phyloP scores from a whole-genome alignment of 2,329 filamentous ascomycete genomes.

The Hymenoscyphus fructigenus region DNA sequence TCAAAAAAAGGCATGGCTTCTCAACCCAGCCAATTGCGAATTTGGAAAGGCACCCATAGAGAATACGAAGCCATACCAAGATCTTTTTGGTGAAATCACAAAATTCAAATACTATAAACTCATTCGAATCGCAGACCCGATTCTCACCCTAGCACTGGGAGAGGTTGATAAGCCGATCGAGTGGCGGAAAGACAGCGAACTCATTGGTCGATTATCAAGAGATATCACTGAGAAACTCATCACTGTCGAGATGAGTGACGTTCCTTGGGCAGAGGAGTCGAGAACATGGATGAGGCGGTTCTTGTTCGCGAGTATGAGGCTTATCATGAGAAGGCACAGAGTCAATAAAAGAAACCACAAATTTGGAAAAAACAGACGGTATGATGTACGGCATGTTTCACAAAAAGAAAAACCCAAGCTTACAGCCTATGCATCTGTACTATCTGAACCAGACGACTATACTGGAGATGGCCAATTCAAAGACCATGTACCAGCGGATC shows the following conservation, averaged over 20 bases:
- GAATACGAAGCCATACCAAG: background rate
- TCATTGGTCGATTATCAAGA: background rate
- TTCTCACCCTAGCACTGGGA: background rate
- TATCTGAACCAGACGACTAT: background rate
- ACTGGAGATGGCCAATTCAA: background rate
- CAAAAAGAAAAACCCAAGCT: background rate
- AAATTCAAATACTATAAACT: background rate
- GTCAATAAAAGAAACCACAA: background rate
- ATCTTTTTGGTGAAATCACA: background rate
- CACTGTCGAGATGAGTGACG: background rate
- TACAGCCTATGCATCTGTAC: background rate
- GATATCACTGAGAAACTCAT: background rate
- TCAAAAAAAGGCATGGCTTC: background rate
- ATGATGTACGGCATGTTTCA: background rate
- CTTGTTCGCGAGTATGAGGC: background rate
- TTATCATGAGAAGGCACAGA: background rate
- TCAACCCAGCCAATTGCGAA: background rate
- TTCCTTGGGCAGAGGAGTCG: background rate
- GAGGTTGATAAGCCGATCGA: background rate
- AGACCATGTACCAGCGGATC: background rate
- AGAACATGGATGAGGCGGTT: background rate
- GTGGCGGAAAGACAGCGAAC: background rate
- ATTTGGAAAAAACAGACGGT: background rate
- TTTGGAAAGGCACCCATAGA: background rate
- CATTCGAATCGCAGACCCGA: background rate